phyloP scores from a whole-genome alignment of 257 asterid genomes.

The Lithospermum erythrorhizon region DNA sequence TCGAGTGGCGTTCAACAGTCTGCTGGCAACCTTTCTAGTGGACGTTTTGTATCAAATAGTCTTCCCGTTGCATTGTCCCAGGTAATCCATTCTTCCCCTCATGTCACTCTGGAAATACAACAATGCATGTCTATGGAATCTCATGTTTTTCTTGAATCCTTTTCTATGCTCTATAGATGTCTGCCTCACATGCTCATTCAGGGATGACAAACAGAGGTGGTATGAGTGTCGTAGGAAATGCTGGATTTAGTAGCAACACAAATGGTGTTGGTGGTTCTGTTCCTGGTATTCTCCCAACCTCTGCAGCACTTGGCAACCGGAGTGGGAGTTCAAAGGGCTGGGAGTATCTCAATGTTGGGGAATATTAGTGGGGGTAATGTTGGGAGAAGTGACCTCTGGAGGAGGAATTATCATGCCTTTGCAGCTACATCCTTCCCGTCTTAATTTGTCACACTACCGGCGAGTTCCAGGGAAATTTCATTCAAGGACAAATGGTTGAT shows the following conservation, averaged over 20 bases:
- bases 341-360: constrained; percentile 70
- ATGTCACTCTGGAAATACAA: background rate
- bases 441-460: too few relatives aligned
- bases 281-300: constrained; percentile 83
- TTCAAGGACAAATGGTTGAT: too few relatives aligned
- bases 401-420: too few relatives aligned
- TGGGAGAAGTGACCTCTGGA: too few relatives aligned
- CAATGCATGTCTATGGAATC: background rate
- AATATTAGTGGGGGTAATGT: constrained; percentile 61
- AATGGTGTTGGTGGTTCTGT: constrained; percentile 88
- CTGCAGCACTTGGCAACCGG: constrained; percentile 81
- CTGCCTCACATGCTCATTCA: constrained; percentile 81
- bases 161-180: constrained; percentile 46
- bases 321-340: constrained; percentile 60
- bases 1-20: constrained; percentile 88
- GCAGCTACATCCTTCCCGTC: too few relatives aligned
- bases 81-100: constrained; percentile 29
- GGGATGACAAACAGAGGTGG: constrained; percentile 81
- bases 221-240: constrained; percentile 72
- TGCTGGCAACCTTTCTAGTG: constrained; percentile 63
- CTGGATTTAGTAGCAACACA: constrained; percentile 58
- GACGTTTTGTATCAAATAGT: constrained; percentile 83
- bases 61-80: constrained; percentile 80
- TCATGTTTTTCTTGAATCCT: background rate
- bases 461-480: too few relatives aligned